Evolutionary conservation across 108 stramenopile genomes (phyloP).

Genomic region (Cyclostephanos tholiformis): DNA sequence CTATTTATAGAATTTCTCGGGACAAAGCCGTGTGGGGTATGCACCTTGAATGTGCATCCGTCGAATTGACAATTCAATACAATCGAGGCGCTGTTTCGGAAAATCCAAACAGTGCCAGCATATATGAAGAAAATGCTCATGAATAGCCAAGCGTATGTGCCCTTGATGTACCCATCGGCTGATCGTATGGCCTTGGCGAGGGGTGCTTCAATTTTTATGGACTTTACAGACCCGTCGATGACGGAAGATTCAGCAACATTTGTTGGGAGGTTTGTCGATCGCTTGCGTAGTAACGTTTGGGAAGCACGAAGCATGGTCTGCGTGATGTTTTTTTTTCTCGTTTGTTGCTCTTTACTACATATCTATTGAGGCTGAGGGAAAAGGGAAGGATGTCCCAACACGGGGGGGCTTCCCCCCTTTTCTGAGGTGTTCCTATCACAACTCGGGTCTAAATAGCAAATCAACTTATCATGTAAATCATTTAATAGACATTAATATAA

Average conservation of each 20-base stretch:
- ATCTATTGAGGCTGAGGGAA: no score
- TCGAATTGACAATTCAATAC: constrained; percentile 25
- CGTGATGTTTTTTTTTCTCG: no score
- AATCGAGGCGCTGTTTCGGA: constrained; percentile 37
- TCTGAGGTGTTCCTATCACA: no score
- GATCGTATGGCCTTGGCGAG: constrained; percentile 68
- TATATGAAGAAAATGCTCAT: constrained; percentile 25
- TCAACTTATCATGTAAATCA: no score
- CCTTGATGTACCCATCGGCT: constrained; percentile 59
- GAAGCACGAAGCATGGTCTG: no score
- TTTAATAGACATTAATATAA: no score
- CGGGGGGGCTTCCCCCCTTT: no score
- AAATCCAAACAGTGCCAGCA: constrained; percentile 31
- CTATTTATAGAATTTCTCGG: neutral
- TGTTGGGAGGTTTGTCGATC: constrained; percentile 37
- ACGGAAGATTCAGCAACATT: neutral
- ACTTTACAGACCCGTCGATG: constrained; percentile 71
- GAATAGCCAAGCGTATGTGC: constrained; percentile 50
- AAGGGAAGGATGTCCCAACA: no score
- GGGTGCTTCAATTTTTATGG: constrained; percentile 79
- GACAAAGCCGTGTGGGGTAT: constrained; percentile 29
- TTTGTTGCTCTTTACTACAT: no score
- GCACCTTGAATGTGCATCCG: constrained; percentile 30
- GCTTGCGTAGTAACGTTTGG: constrained; percentile 25
- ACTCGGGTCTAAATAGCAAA: no score